Evolutionary conservation across 2,329 filamentous ascomycete species (phyloP).

Genomic region (Apiospora saccharicola): DNA sequence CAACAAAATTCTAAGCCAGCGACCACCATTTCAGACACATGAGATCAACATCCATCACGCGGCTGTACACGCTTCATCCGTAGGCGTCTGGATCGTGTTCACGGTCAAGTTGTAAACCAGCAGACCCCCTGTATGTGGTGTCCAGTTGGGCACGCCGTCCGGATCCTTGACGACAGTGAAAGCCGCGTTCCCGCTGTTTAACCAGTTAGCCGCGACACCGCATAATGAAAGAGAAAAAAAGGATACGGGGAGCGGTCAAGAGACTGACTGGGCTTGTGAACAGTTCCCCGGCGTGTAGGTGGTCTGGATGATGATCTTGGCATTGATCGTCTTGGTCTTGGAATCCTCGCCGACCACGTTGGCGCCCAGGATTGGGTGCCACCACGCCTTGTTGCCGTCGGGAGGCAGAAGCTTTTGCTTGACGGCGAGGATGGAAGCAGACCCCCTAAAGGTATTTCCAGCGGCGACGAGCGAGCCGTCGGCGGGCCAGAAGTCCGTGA

Average conservation of each 20-base stretch:
- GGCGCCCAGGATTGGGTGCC: conserved; percentile 29
- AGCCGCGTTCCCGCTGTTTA: conserved; percentile 27
- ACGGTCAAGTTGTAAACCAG: conserved; percentile 28
- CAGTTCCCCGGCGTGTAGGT: conserved; percentile 29
- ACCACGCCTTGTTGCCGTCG: conserved; percentile 30
- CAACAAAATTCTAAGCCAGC: too few species aligned
- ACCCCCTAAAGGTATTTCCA: conserved; percentile 16
- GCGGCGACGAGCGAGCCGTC: conserved; percentile 27
- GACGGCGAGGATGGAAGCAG: conserved; percentile 24
- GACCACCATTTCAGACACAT: too few species aligned
- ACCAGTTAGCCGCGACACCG: neutral
- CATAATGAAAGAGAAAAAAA: neutral
- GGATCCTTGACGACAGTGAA: conserved; percentile 28
- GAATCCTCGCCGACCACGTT: conserved; percentile 27
- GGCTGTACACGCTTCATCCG: conserved; percentile 3
- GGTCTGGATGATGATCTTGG: conserved; percentile 29
- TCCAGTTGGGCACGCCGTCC: conserved; percentile 27
- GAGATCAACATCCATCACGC: neutral
- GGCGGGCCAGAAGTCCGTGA: conserved; percentile 27
- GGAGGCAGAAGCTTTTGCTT: conserved; percentile 29
- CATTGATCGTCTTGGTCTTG: conserved; percentile 27
- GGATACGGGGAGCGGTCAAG: neutral
- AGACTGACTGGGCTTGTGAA: conserved; percentile 30
- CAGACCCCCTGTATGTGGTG: conserved; percentile 28
- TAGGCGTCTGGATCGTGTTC: conserved; percentile 7